Evolutionary conservation across 2,329 filamentous ascomycete species (phyloP).

Genomic region (Aspergillus sclerotialis): DNA sequence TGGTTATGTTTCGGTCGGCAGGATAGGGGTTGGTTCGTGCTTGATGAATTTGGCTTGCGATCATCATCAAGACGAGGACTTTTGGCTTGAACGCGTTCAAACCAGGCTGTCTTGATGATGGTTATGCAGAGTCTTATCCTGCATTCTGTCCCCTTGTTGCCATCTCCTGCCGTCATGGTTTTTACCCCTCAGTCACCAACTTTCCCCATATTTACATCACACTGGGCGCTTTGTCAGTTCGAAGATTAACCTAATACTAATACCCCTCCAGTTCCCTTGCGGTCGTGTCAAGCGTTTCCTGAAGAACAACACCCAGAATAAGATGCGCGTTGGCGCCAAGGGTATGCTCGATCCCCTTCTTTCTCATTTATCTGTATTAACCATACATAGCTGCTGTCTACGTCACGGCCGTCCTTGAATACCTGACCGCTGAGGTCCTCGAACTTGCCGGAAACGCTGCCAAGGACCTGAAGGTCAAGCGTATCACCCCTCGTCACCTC

Average conservation of each 20-base stretch:
- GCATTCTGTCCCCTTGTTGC: too few relatives aligned
- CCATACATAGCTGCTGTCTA: conserved; percentile 71
- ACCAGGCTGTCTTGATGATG: too few relatives aligned
- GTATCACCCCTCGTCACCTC: conserved; percentile 94
- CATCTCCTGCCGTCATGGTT: too few relatives aligned
- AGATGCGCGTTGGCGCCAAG: conserved; percentile 99
- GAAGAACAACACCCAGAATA: conserved; percentile 98
- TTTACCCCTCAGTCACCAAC: too few relatives aligned
- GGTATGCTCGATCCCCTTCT: conserved; percentile 27
- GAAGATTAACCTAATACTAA: conserved; percentile 15
- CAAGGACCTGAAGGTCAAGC: conserved; percentile 99
- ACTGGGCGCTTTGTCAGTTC: too few relatives aligned
- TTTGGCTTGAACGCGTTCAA: too few relatives aligned
- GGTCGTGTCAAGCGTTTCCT: conserved; percentile 99
- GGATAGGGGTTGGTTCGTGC: not conserved
- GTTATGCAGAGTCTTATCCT: too few relatives aligned
- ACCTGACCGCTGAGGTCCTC: conserved; percentile 94
- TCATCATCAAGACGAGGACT: not conserved
- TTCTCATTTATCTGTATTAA: not conserved
- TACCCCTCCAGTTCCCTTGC: conserved; percentile 72
- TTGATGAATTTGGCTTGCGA: too few relatives aligned
- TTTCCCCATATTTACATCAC: too few relatives aligned
- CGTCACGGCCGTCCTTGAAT: conserved; percentile 95
- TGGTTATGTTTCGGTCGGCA: conserved; percentile 9
- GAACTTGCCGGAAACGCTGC: conserved; percentile 97